Percentiles rank a stretch among this genome's conserved stretches.
phyloP scores from a whole-genome alignment of 768 basidiomycete species.

The Phlebiopsis gigantea region DNA sequence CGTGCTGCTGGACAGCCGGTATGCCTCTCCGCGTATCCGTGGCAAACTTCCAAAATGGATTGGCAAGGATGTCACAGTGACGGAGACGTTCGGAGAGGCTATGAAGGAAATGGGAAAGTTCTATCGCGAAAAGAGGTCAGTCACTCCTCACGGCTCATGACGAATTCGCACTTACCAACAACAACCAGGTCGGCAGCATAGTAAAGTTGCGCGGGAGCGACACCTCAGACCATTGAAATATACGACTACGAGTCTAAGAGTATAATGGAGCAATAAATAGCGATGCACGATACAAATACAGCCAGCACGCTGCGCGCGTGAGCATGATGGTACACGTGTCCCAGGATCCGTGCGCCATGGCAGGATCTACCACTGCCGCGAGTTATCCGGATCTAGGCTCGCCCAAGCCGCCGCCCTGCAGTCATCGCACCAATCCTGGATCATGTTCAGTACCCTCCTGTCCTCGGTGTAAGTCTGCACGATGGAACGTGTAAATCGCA shows the following conservation, averaged over 20 bases:
- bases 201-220: no score
- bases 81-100: conserved; percentile 66
- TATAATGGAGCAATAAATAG: not conserved
- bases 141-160: no score
- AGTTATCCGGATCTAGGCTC: conserved; percentile 14
- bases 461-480: conserved; percentile 20
- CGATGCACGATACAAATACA: not conserved
- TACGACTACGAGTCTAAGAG: no score
- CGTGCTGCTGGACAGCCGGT: conserved; percentile 82
- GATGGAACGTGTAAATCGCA: not conserved
- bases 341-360: no score
- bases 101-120: conserved; percentile 66
- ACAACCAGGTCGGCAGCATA: no score
- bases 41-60: conserved; percentile 93
- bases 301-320: not conserved
- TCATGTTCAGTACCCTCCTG: conserved; percentile 22
- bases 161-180: no score
- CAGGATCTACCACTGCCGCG: conserved; percentile 8
- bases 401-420: conserved; percentile 24
- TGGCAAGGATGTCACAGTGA: conserved; percentile 49
- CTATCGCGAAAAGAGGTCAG: conserved; percentile 47
- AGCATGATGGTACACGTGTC: not conserved
- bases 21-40: conserved; percentile 60
- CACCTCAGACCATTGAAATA: no score
- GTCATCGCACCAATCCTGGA: conserved; percentile 22